Evolutionary conservation across 2,329 filamentous ascomycete genomes (phyloP).

Genomic region (Hansfordia pulvinata): DNA sequence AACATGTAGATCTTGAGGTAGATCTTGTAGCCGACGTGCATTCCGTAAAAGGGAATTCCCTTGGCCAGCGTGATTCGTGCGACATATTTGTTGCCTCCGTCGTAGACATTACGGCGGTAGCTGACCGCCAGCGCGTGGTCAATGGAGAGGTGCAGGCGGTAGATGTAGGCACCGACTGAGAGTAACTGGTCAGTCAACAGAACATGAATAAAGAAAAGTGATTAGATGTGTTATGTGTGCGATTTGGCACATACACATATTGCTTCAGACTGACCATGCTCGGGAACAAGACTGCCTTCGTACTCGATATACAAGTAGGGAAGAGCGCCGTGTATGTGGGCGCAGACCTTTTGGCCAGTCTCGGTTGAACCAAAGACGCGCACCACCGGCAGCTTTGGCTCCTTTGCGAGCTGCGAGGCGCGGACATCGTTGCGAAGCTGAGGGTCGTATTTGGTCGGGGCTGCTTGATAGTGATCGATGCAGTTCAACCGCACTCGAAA

Average conservation of each 20-base stretch:
- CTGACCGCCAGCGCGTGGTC: conserved; percentile 80
- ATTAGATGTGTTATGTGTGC: too few species aligned
- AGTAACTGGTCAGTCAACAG: too few species aligned
- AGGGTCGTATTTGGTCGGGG: conserved; percentile 69
- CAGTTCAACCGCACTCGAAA: conserved; percentile 92
- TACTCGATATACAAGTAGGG: conserved; percentile 94
- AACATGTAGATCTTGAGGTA: conserved; percentile 93
- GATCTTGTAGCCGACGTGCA: conserved; percentile 79
- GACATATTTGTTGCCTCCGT: conserved; percentile 57
- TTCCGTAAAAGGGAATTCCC: conserved; percentile 90
- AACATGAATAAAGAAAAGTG: too few species aligned
- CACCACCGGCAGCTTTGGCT: conserved; percentile 71
- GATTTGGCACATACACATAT: too few species aligned
- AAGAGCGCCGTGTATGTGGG: conserved; percentile 89
- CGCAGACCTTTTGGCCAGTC: conserved; percentile 90
- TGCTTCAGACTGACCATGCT: conserved; percentile 56
- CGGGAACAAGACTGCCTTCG: conserved; percentile 48
- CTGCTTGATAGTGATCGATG: conserved; percentile 85
- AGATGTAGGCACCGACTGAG: conserved; percentile 62
- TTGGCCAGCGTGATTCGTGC: conserved; percentile 87
- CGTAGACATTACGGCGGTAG: conserved; percentile 64
- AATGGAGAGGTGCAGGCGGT: conserved; percentile 69
- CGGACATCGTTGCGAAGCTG: conserved; percentile 53
- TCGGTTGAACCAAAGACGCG: conserved; percentile 87
- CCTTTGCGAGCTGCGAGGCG: conserved; percentile 42